These are phyloP conservation scores for Bacidia gigantensis DNA, from an alignment of 495 filamentous ascomycete species.

Conservation along the genomic window DNA sequence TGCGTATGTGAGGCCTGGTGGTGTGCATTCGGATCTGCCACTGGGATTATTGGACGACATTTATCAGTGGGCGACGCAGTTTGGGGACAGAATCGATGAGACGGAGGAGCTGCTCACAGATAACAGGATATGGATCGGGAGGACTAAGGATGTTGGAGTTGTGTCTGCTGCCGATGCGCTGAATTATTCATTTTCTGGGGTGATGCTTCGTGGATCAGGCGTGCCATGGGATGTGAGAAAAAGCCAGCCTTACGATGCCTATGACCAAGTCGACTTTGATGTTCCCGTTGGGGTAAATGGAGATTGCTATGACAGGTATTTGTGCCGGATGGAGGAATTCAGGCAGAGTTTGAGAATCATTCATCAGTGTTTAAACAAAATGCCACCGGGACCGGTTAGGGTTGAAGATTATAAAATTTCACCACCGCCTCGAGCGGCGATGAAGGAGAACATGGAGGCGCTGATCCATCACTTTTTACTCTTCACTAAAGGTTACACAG, in stretches of 20 bases:
- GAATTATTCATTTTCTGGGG: slow-evolving; percentile 90
- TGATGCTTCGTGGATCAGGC: slow-evolving; percentile 94
- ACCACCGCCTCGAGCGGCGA: slow-evolving; percentile 89
- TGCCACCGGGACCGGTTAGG: slow-evolving; percentile 84
- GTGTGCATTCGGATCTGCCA: slow-evolving; percentile 91
- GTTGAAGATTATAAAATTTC: slow-evolving; percentile 98
- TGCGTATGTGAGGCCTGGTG: slow-evolving; percentile 94
- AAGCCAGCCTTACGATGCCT: slow-evolving; percentile 90
- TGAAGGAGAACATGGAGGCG: slow-evolving; percentile 99
- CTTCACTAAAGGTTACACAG: slow-evolving; percentile 94
- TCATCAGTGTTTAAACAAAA: slow-evolving; percentile 97
- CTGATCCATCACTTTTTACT: slow-evolving; percentile 98
- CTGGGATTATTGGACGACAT: slow-evolving; percentile 95
- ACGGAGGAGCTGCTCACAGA: slow-evolving; percentile 97
- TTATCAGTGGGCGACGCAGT: slow-evolving; percentile 99
- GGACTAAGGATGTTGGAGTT: slow-evolving; percentile 83
- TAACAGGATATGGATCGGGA: slow-evolving; percentile 96
- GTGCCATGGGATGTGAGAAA: slow-evolving; percentile 98
- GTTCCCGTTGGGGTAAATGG: slow-evolving; percentile 93
- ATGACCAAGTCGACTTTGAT: slow-evolving; percentile 95
- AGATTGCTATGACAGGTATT: slow-evolving; percentile 97
- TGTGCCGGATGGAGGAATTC: slow-evolving; percentile 99
- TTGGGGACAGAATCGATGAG: slow-evolving; percentile 97
- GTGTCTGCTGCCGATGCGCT: slow-evolving; percentile 84
- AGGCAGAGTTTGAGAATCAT: slow-evolving; percentile 94